Percentiles rank a stretch among this genome's conserved stretches.
These are phyloP conservation scores for Colletotrichum brevisporum DNA, from an alignment of 2,329 filamentous ascomycete species.

Conservation along the genomic window DNA sequence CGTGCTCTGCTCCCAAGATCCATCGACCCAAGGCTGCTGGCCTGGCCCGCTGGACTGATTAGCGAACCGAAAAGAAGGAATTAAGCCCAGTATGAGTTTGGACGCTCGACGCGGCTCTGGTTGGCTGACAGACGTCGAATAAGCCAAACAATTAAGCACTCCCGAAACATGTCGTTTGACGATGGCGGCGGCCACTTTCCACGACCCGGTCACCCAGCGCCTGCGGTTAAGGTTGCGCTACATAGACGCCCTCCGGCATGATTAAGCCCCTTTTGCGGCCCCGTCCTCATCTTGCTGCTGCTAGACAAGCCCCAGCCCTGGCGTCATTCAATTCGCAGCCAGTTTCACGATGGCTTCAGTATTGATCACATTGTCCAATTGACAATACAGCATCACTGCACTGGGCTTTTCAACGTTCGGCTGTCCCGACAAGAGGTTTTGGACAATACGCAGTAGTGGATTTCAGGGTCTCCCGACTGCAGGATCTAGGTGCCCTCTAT, in stretches of 20 bases:
- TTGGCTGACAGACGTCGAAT: constrained; percentile 21
- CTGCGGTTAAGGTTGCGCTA: constrained; percentile 19
- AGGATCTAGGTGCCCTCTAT: constrained; percentile 11
- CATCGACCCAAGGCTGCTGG: neutral
- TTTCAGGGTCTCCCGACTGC: neutral
- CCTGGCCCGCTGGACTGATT: neutral
- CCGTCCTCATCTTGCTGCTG: neutral
- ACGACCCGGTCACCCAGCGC: constrained; percentile 24
- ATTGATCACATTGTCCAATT: constrained; percentile 3
- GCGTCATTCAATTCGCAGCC: constrained; percentile 8
- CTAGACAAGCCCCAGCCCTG: constrained; percentile 6
- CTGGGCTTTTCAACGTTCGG: too few relatives aligned
- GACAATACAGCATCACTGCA: neutral
- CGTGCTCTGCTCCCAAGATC: constrained; percentile 11
- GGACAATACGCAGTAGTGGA: neutral
- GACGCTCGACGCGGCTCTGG: neutral
- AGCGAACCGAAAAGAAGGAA: constrained; percentile 4
- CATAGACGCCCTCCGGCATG: constrained; percentile 24
- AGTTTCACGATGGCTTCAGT: constrained; percentile 27
- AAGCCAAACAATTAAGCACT: constrained; percentile 1
- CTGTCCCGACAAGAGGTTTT: neutral
- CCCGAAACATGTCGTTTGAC: constrained; percentile 35
- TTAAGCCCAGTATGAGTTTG: constrained; percentile 1
- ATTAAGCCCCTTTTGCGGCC: constrained; percentile 6
- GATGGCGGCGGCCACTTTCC: constrained; percentile 24